A percentile compares a stretch with the other conserved stretches of the same genome.
phyloP scores from a whole-genome alignment of 1,284 basidiomycete species.

The Fomitiporia mediterranea region DNA sequence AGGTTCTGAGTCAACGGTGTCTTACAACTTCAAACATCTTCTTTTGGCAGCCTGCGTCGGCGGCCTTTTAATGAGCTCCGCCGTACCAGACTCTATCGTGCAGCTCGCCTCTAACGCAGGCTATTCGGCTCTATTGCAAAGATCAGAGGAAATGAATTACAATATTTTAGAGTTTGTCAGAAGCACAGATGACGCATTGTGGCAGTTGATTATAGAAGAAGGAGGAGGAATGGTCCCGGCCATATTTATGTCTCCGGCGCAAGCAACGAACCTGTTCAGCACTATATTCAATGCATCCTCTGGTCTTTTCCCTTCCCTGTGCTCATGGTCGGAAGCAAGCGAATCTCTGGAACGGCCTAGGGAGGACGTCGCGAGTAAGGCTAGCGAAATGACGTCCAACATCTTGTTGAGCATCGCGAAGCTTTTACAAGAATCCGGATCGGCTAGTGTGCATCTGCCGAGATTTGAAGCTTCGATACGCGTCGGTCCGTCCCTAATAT shows the following conservation, averaged over 20 bases:
- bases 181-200: conserved; percentile 31
- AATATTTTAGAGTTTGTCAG: conserved; percentile 34
- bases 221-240: conserved; percentile 39
- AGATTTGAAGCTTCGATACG: conserved; percentile 35
- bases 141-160: conserved; percentile 28
- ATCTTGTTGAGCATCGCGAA: conserved; percentile 54
- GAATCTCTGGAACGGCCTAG: conserved; percentile 23
- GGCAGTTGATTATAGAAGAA: conserved; percentile 30
- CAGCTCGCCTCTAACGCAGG: conserved; percentile 22
- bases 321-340: conserved; percentile 20
- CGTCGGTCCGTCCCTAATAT: conserved; percentile 41
- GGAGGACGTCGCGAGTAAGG: conserved; percentile 25
- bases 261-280: conserved; percentile 33
- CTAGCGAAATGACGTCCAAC: conserved; percentile 45
- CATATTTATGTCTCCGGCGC: conserved; percentile 42
- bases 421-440: conserved; percentile 41
- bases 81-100: conserved; percentile 25
- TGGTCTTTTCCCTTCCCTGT: conserved; percentile 36
- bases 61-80: conserved; percentile 26
- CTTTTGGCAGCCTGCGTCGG: conserved; percentile 33
- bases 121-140: conserved; percentile 22
- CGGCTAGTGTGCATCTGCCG: conserved; percentile 26
- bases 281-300: conserved; percentile 35
- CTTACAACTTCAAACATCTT: conserved; percentile 32
- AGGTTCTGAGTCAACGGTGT: conserved; percentile 20